A percentile compares a stretch with the other conserved stretches of the same genome.
phyloP scores from a whole-genome alignment of 495 filamentous ascomycete genomes.

The Penicillium odoratum region DNA sequence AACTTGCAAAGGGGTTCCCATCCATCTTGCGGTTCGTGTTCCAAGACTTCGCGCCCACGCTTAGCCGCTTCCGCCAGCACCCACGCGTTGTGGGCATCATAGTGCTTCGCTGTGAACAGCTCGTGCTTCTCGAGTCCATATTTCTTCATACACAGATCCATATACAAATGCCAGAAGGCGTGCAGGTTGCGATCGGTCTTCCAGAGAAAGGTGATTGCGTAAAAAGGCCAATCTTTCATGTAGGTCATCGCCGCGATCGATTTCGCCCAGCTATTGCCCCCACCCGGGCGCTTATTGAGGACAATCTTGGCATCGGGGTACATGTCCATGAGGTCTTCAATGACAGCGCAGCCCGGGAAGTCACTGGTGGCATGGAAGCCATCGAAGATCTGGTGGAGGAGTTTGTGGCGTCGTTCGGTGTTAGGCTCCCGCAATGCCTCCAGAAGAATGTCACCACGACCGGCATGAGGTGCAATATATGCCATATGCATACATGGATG shows the following conservation, averaged over 20 bases:
- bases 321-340: conserved; percentile 37
- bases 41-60: conserved; percentile 20
- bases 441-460: conserved; percentile 8
- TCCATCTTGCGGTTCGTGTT: conserved; percentile 29
- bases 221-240: not conserved
- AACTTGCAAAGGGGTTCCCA: conserved; percentile 31
- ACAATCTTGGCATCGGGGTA: conserved; percentile 33
- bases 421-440: conserved; percentile 20
- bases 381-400: conserved; percentile 24
- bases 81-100: conserved; percentile 17
- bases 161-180: not conserved
- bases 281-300: conserved; percentile 26
- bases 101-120: conserved; percentile 13
- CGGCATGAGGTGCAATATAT: conserved; percentile 15
- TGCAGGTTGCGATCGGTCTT: conserved; percentile 13
- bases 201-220: conserved; percentile 9
- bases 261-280: conserved; percentile 12
- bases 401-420: conserved; percentile 19
- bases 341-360: conserved; percentile 24
- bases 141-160: not conserved
- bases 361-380: conserved; percentile 24
- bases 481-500: conserved; percentile 28
- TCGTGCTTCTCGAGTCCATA: conserved; percentile 6
- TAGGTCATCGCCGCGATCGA: conserved; percentile 9
- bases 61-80: conserved; percentile 10